These are phyloP conservation scores for Globisporangium irregulare DNA, from an alignment of 352 stramenopile genomes.

Conservation along the genomic window DNA sequence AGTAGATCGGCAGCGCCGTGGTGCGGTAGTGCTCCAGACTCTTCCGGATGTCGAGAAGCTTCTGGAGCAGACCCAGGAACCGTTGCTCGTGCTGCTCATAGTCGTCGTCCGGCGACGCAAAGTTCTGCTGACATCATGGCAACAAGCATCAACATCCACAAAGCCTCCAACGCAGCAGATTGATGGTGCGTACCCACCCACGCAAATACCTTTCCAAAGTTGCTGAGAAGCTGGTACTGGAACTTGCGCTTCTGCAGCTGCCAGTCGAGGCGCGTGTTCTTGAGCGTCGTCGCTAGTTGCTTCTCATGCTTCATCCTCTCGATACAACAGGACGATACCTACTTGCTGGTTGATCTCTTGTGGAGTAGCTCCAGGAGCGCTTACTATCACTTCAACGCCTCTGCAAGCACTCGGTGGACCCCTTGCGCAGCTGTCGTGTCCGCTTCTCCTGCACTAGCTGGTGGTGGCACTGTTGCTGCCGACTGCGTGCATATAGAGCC, in stretches of 20 bases:
- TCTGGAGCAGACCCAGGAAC: constrained; percentile 62
- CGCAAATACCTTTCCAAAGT: constrained; percentile 46
- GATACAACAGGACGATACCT: background rate
- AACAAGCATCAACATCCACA: background rate
- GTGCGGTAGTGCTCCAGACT: constrained; percentile 67
- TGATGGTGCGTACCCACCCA: background rate
- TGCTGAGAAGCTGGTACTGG: constrained; percentile 51
- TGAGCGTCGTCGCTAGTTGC: constrained; percentile 25
- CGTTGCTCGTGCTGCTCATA: constrained; percentile 74
- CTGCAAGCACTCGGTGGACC: background rate
- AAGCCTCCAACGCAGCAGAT: background rate
- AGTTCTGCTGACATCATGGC: constrained; percentile 26
- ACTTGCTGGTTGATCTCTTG: background rate
- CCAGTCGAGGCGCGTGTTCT: constrained; percentile 45
- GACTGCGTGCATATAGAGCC: background rate
- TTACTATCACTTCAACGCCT: background rate
- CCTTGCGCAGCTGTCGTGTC: background rate
- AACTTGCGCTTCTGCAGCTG: constrained; percentile 58
- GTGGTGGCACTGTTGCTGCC: background rate
- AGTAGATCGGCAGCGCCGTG: constrained; percentile 58
- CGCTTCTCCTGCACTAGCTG: background rate
- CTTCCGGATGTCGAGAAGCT: constrained; percentile 69
- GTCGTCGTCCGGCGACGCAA: constrained; percentile 48
- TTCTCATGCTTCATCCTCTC: constrained; percentile 20
- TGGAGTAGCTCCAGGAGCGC: background rate